Percentiles rank a stretch among this genome's conserved stretches.
Evolutionary conservation across 495 filamentous ascomycete species (phyloP).

Genomic region (Poronia punctata): DNA sequence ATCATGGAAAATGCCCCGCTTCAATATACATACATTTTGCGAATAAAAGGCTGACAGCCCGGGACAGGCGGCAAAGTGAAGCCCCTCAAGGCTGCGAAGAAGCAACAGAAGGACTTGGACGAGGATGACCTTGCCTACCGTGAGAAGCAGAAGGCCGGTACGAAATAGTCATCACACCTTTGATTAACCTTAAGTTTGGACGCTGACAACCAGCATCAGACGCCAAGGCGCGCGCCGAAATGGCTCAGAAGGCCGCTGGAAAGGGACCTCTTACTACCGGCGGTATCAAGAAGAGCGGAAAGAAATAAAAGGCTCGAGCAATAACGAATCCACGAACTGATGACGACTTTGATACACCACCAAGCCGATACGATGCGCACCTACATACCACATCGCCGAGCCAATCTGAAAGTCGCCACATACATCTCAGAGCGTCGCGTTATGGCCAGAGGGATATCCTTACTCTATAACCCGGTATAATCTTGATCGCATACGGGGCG

Average conservation of each 20-base stretch:
- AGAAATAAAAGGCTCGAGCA: conserved; percentile 56
- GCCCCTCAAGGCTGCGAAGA: conserved; percentile 76
- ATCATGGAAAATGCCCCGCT: not conserved
- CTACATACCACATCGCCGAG: no score
- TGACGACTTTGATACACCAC: not conserved
- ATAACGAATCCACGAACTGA: conserved; percentile 18
- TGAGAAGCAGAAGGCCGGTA: conserved; percentile 69
- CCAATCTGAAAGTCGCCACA: not conserved
- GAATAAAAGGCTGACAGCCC: conserved; percentile 13
- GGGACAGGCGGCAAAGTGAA: conserved; percentile 72
- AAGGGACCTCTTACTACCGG: conserved; percentile 63
- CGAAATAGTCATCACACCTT: conserved; percentile 1
- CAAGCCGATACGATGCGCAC: not conserved
- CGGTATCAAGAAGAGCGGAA: conserved; percentile 81
- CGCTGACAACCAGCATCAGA: conserved; percentile 43
- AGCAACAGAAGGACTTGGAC: conserved; percentile 65
- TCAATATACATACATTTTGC: not conserved
- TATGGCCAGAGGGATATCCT: not conserved
- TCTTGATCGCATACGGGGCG: not conserved
- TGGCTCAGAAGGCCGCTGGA: conserved; percentile 56
- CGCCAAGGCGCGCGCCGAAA: conserved; percentile 69
- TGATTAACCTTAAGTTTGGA: not conserved
- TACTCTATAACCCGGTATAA: conserved; percentile 9
- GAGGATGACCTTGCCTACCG: conserved; percentile 69
- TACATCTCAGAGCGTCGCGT: not conserved